These are phyloP conservation scores for Hypomyces perniciosus DNA, from an alignment of 2,329 filamentous ascomycete species.

Conservation along the genomic window DNA sequence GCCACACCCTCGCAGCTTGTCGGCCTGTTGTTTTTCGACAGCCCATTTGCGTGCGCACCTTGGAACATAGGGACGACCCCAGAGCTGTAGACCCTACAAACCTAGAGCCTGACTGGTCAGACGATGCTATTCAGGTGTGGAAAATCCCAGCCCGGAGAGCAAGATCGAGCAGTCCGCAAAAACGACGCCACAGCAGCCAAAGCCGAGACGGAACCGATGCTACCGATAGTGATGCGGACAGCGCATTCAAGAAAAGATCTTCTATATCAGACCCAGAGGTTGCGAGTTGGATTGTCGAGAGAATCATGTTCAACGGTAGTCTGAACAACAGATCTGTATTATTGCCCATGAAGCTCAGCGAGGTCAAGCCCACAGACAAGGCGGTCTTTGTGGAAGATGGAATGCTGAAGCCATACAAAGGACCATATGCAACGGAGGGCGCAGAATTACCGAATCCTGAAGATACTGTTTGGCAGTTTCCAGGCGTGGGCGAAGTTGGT, in stretches of 20 bases:
- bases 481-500: conserved; percentile 12
- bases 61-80: conserved; percentile 56
- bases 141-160: conserved; percentile 52
- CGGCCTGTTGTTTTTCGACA: conserved; percentile 82
- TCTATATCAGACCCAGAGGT: conserved; percentile 25
- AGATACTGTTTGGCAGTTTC: conserved; percentile 25
- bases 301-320: conserved; percentile 31
- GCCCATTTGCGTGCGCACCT: conserved; percentile 64
- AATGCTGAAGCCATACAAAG: conserved; percentile 62
- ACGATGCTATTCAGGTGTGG: conserved; percentile 79
- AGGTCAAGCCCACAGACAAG: conserved; percentile 25
- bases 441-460: conserved; percentile 16
- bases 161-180: conserved; percentile 30
- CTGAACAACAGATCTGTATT: conserved; percentile 20
- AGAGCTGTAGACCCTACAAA: conserved; percentile 22
- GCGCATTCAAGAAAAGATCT: conserved; percentile 6
- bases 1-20: conserved; percentile 74
- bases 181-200: conserved; percentile 23
- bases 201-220: not conserved
- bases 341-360: conserved; percentile 20
- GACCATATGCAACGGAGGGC: conserved; percentile 40
- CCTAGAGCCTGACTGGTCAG: conserved; percentile 61
- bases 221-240: not conserved
- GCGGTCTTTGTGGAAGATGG: conserved; percentile 59
- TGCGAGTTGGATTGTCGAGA: conserved; percentile 27